phyloP scores from a whole-genome alignment of 176 grass and related monocot genomes.

The Hyparrhenia diplandra region DNA sequence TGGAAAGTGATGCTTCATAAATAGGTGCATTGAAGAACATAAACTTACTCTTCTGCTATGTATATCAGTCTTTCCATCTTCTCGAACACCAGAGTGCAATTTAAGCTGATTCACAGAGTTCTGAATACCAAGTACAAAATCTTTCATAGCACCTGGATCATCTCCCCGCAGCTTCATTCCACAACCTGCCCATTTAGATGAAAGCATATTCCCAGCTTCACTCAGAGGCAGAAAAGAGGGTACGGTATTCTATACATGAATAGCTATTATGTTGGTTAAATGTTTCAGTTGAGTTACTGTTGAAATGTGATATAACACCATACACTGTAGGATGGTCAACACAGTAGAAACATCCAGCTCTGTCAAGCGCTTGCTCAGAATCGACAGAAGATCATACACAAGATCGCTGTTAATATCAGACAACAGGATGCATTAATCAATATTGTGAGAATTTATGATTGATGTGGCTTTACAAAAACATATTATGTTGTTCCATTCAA shows the following conservation, averaged over 20 bases:
- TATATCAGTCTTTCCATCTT: conserved; percentile 52
- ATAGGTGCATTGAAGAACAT: conserved; percentile 15
- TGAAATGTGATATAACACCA: conserved; percentile 25
- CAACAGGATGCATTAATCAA: not conserved
- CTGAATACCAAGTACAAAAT: conserved; percentile 79
- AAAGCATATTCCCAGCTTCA: conserved; percentile 8
- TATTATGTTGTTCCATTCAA: not conserved
- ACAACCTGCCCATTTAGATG: conserved; percentile 55
- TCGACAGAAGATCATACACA: conserved; percentile 77
- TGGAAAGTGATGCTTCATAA: conserved; percentile 17
- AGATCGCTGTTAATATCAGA: conserved; percentile 52
- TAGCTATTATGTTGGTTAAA: not conserved
- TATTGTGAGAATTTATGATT: too few species aligned
- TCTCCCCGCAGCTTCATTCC: conserved; percentile 86
- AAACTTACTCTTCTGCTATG: conserved; percentile 72
- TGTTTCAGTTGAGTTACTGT: not conserved
- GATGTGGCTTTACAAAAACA: not conserved
- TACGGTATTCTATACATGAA: not conserved
- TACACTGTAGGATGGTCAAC: conserved; percentile 78
- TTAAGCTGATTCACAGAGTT: conserved; percentile 67
- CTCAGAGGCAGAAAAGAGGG: conserved; percentile 8
- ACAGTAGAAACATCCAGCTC: conserved; percentile 80
- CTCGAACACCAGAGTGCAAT: conserved; percentile 29
- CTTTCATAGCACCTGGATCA: conserved; percentile 84
- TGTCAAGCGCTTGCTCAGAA: conserved; percentile 65